phyloP scores from a whole-genome alignment of 768 basidiomycete species.

The Filobasidium wieringae region DNA sequence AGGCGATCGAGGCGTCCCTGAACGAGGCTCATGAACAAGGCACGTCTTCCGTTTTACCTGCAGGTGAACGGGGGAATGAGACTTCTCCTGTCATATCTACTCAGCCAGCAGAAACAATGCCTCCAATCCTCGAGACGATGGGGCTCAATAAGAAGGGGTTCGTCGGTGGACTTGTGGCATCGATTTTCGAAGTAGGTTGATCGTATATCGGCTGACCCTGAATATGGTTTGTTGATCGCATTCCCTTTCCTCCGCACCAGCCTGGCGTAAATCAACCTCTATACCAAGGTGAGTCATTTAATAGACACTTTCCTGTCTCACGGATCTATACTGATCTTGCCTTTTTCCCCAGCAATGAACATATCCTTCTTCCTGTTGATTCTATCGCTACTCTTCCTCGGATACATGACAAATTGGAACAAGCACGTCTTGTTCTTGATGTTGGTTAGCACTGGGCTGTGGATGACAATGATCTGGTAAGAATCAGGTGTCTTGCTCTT shows the following conservation, averaged over 20 bases:
- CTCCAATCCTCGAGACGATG: background rate
- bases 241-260: constrained; percentile 4
- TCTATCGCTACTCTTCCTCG: constrained; percentile 29
- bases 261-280: constrained; percentile 33
- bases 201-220: background rate
- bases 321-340: background rate
- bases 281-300: constrained; percentile 24
- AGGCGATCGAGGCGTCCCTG: constrained; percentile 9
- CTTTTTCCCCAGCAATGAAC: constrained; percentile 31
- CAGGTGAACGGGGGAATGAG: background rate
- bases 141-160: constrained; percentile 25
- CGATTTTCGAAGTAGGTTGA: constrained; percentile 31
- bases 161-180: constrained; percentile 25
- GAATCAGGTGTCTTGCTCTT: background rate
- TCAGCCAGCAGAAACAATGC: background rate
- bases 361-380: constrained; percentile 33
- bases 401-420: constrained; percentile 30
- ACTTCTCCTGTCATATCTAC: background rate
- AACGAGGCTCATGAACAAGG: background rate
- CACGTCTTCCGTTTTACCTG: background rate
- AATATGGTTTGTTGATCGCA: background rate
- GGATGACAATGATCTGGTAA: constrained; percentile 35
- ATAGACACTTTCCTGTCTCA: background rate
- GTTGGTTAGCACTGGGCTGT: constrained; percentile 23
- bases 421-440: constrained; percentile 32